Evolutionary conservation across 805 yeast species (phyloP), one percentile per base, ranked within the genome.

Genomic region (Candida xiaguanensis): DNA sequence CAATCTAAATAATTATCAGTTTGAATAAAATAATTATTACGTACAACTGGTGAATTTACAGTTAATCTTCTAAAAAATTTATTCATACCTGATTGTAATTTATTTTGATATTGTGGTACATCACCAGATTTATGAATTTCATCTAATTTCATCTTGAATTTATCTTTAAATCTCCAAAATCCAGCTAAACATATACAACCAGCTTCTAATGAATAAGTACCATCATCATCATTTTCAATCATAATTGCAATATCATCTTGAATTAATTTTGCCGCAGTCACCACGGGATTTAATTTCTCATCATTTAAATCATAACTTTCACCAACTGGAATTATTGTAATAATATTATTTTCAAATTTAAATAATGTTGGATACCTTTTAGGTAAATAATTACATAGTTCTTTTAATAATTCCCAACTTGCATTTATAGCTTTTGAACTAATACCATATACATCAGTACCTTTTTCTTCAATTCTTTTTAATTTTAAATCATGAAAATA

Each of bases 221-320:
- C 86, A 27, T 78, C 69, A 27, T 77, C 69, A 16, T 66, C 69
- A 36, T 68, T 64, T 49, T 82, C 87, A 37, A 79, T 59, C 83
- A 81, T 76, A 16, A 82, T 65, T 4, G 86, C 87, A 37, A 80
- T 58, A 53, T 81, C 87, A 55, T 81, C 87, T 56, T 81, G 87
- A 11, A 74, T 58, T 58, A 80, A 62, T 48, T 70, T 67, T 1
- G 82, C 73, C 5, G 79, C 77, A 54, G 78, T 75, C 32, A 69
- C 57, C 72, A 74, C 70, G 23, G 86, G 86, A 51, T 80, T 85
- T 40, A 65, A 70, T 3, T 27, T 22, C 19, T 17, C 8, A 31
- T 44, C 43, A 24, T 45, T 23, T 39, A 65, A 63, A 14, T 59
- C 52, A 45, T 72, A 75, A 8, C 51, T 52, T 55, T 81, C 87